Conservation (phyloP, 257 asterid genomes). For the Fraxinus cuspidata region DNA sequence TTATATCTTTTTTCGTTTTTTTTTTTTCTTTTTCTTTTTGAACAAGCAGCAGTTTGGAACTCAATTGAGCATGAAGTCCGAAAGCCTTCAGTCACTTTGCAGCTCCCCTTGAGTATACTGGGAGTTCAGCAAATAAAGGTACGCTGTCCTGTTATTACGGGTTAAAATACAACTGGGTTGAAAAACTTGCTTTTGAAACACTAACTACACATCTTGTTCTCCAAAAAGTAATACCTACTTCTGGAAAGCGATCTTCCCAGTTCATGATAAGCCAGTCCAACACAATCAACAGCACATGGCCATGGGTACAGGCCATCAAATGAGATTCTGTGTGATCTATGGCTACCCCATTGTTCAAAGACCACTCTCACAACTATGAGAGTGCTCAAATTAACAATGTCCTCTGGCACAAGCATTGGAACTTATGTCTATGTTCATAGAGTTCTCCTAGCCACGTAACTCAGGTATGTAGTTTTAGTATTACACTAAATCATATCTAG, state of each 20-base stretch:
- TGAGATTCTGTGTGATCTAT: not conserved
- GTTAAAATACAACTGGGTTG: not conserved
- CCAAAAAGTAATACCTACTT: not conserved
- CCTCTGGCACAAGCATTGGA: not conserved
- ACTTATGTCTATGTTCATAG: not conserved
- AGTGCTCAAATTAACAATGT: not conserved
- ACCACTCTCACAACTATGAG: not conserved
- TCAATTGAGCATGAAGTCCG: not conserved
- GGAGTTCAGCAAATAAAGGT: not conserved
- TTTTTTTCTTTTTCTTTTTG: no score
- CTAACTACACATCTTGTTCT: not conserved
- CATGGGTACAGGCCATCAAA: not conserved
- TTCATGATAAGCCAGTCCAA: not conserved
- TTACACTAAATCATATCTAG: not conserved
- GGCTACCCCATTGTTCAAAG: not conserved
- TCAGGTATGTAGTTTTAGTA: not conserved
- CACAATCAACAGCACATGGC: not conserved
- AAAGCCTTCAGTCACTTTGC: not conserved
- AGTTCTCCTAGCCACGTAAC: not conserved
- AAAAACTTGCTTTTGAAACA: not conserved
- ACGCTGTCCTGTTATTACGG: not conserved
- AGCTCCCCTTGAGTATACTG: not conserved
- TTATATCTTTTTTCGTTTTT: not conserved
- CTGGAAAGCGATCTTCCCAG: not conserved
- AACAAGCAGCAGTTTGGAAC: not conserved